These are phyloP conservation scores for Setaria italica DNA, from an alignment of 202 grass and related monocot species.

Conservation along the genomic window DNA sequence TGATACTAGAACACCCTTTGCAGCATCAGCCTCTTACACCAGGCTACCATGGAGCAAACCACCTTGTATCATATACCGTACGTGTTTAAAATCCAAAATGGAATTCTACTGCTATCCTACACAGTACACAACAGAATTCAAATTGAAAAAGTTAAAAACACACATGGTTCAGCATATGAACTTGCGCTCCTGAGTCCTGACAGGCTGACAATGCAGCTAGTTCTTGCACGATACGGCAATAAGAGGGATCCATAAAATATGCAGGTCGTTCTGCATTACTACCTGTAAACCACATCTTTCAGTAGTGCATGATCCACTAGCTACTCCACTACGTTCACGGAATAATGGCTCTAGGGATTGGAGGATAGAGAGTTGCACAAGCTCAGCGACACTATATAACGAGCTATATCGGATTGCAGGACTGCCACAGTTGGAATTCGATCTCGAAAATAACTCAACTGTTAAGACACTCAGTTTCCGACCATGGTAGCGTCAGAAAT, in stretches of 20 bases:
- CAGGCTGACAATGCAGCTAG: background rate
- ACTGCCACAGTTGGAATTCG: background rate
- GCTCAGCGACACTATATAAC: constrained; percentile 38
- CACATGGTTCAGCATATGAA: background rate
- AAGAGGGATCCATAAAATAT: constrained; percentile 26
- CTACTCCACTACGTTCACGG: constrained; percentile 43
- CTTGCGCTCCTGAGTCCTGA: background rate
- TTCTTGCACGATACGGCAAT: constrained; percentile 13
- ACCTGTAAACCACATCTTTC: constrained; percentile 55
- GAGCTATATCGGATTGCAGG: background rate
- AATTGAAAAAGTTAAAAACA: background rate
- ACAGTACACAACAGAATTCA: background rate
- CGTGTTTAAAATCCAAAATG: background rate
- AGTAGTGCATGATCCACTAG: constrained; percentile 61
- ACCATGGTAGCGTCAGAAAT: constrained; percentile 25
- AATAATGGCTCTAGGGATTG: background rate
- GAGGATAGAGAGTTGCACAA: constrained; percentile 33
- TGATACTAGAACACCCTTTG: background rate
- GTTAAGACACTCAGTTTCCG: background rate
- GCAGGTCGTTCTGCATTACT: constrained; percentile 29
- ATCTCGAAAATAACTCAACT: background rate
- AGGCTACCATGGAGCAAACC: background rate
- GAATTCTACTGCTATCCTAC: constrained; percentile 27
- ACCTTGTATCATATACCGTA: background rate
- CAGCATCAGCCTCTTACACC: background rate